phyloP scores from a whole-genome alignment of 331 rosid genomes.

The Acacia concinna region DNA sequence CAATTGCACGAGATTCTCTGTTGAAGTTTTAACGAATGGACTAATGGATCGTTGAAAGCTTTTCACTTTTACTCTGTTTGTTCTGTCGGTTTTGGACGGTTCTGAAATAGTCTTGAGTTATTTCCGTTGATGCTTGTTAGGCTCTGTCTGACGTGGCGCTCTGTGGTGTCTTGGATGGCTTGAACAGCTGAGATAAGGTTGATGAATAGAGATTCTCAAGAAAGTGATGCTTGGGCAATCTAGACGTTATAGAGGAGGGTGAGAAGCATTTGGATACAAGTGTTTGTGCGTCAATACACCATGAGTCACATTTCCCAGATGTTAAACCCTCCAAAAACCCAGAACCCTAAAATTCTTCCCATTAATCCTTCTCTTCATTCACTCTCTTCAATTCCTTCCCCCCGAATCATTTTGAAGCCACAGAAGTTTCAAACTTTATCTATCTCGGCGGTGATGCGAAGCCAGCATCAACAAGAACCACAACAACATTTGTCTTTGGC shows the following conservation, averaged over 20 bases:
- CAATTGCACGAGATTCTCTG: not conserved
- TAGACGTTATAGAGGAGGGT: not conserved
- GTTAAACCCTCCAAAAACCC: conserved; percentile 70
- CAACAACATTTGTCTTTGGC: conserved; percentile 36
- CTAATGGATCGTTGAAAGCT: not conserved
- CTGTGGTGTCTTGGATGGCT: not conserved
- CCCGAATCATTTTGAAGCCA: conserved; percentile 27
- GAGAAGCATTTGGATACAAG: not conserved
- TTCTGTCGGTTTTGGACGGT: not conserved
- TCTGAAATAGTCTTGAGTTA: not conserved
- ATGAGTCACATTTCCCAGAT: conserved; percentile 40
- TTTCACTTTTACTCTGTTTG: not conserved
- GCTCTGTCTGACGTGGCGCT: not conserved
- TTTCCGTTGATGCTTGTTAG: not conserved
- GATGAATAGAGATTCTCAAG: not conserved
- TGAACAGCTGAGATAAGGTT: not conserved
- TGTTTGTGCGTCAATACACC: not conserved
- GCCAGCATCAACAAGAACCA: conserved; percentile 31
- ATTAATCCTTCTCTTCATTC: conserved; percentile 5
- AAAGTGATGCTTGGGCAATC: not conserved
- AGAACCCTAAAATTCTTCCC: conserved; percentile 30
- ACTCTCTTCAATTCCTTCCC: not conserved
- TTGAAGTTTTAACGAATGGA: not conserved
- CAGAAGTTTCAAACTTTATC: conserved; percentile 33
- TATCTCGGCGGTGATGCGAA: conserved; percentile 42